Conservation (phyloP, 2,329 filamentous ascomycete species). For the Aspergillus hortae region DNA sequence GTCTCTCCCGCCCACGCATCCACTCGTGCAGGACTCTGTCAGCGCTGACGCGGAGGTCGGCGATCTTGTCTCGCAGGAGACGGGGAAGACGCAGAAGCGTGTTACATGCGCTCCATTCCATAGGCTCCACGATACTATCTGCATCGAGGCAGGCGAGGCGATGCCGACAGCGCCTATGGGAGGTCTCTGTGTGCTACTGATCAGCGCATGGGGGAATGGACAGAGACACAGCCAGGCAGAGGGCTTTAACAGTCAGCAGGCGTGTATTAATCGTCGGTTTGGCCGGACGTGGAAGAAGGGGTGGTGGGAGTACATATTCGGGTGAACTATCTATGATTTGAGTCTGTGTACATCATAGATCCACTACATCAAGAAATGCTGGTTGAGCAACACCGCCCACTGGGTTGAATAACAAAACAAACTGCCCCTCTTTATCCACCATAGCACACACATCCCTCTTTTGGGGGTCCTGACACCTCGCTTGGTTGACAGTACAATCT, state of each 20-base stretch:
- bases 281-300: constrained; percentile 28
- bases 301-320: constrained; percentile 28
- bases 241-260: constrained; percentile 22
- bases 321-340: constrained; percentile 7
- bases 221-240: constrained; percentile 32
- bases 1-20: constrained; percentile 24
- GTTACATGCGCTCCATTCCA: constrained; percentile 36
- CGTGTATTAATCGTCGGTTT: constrained; percentile 35
- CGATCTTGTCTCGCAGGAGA: constrained; percentile 13
- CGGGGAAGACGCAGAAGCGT: constrained; percentile 13
- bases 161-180: constrained; percentile 50
- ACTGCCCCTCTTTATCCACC: no score
- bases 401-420: no score
- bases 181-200: constrained; percentile 81
- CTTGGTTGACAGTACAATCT: no score
- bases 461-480: no score
- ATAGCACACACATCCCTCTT: no score
- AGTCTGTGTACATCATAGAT: background rate
- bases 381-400: no score
- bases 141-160: constrained; percentile 21
- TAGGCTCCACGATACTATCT: constrained; percentile 21
- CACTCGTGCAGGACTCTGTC: constrained; percentile 21
- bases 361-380: no score
- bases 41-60: constrained; percentile 19
- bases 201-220: constrained; percentile 56